These are phyloP conservation scores for Mucor irregularis DNA, from an alignment of 371 early-diverging fungal species.

Conservation along the genomic window DNA sequence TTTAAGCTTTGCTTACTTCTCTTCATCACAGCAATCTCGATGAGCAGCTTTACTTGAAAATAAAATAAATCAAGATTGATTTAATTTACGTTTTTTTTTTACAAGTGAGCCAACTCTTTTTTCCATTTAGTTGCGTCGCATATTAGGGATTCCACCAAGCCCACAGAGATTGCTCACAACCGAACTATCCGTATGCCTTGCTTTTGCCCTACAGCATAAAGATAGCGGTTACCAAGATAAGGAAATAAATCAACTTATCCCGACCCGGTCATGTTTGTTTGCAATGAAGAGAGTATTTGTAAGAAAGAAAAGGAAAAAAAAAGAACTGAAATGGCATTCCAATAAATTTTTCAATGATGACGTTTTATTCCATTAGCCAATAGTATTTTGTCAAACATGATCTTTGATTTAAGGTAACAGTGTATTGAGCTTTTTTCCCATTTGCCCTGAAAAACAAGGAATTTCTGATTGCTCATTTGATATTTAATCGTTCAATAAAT, in stretches of 20 bases:
- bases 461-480: no score
- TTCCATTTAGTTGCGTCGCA: conserved; percentile 3
- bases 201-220: conserved; percentile 10
- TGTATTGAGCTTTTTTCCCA: no score
- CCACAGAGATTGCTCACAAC: conserved; percentile 16
- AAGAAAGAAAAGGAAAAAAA: conserved; percentile 6
- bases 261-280: conserved; percentile 9
- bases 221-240: conserved; percentile 13
- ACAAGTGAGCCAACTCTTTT: not conserved
- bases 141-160: conserved; percentile 14
- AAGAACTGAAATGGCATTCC: no score
- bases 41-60: not conserved
- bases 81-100: no score
- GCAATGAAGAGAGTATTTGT: conserved; percentile 14
- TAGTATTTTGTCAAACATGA: no score
- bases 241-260: conserved; percentile 8
- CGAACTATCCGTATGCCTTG: conserved; percentile 13
- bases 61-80: no score
- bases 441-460: no score
- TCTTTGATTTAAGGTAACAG: no score
- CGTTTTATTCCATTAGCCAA: no score
- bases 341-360: no score
- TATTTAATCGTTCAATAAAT: no score
- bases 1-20: no score
- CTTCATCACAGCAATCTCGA: not conserved